Evolutionary conservation across 1,284 basidiomycete species (phyloP).

Genomic region (Apiotrichum domesticum): DNA sequence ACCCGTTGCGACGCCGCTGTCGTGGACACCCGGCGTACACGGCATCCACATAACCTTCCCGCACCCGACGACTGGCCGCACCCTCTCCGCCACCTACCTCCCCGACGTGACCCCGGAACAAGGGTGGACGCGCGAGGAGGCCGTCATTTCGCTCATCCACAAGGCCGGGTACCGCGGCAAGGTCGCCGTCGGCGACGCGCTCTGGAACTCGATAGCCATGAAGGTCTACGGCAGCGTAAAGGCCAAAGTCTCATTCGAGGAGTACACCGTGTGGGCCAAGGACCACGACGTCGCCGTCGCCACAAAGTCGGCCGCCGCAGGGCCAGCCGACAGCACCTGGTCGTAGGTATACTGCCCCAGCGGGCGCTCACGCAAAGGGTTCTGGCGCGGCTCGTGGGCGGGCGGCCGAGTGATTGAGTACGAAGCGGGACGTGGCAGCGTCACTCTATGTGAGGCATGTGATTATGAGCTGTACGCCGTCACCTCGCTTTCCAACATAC

Average conservation of each 20-base stretch:
- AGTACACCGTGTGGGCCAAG: constrained; percentile 51
- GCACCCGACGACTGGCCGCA: constrained; percentile 57
- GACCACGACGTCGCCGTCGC: background rate
- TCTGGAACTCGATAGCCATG: constrained; percentile 69
- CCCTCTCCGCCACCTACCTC: constrained; percentile 85
- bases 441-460: too few species aligned
- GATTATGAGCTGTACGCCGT: too few species aligned
- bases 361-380: constrained; percentile 3
- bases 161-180: constrained; percentile 83
- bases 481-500: too few species aligned
- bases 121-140: constrained; percentile 84
- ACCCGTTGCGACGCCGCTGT: constrained; percentile 73
- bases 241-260: constrained; percentile 64
- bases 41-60: constrained; percentile 86
- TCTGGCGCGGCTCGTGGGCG: background rate
- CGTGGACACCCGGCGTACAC: constrained; percentile 87
- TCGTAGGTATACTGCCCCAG: constrained; percentile 9
- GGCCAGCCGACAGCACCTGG: background rate
- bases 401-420: too few species aligned
- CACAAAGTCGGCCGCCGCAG: background rate
- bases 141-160: constrained; percentile 80
- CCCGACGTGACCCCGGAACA: constrained; percentile 88
- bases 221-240: constrained; percentile 80
- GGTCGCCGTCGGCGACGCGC: constrained; percentile 60
- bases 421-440: too few species aligned